These are phyloP conservation scores for Macrotyloma uniflorum DNA, from an alignment of 306 rosid species.

Conservation along the genomic window DNA sequence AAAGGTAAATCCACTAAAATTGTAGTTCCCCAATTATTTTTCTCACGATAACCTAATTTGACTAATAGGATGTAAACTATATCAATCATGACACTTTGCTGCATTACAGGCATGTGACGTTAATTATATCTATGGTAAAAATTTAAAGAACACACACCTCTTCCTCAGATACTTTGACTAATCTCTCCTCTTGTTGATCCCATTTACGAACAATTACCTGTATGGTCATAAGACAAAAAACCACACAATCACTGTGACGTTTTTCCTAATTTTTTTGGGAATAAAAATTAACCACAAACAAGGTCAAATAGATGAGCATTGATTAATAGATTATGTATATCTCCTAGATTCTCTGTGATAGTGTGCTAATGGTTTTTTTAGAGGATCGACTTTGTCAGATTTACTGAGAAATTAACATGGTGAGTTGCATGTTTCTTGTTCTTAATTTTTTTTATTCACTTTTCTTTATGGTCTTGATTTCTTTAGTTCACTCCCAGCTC, in stretches of 20 bases:
- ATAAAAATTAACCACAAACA: conserved; percentile 22
- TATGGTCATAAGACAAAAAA: conserved; percentile 32
- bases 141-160: conserved; percentile 59
- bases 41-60: conserved; percentile 5
- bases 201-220: conserved; percentile 84
- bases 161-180: conserved; percentile 68
- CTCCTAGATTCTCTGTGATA: neutral
- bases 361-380: neutral
- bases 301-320: neutral
- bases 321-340: neutral
- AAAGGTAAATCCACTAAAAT: conserved; percentile 4
- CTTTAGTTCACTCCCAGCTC: neutral
- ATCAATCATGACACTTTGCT: neutral
- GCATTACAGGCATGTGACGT: neutral
- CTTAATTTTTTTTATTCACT: neutral
- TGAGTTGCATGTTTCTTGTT: neutral
- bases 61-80: conserved; percentile 1
- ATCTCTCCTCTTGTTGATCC: conserved; percentile 71
- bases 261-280: neutral
- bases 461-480: neutral
- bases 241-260: conserved; percentile 14
- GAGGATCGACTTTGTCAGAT: neutral
- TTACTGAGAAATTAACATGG: neutral
- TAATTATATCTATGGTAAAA: neutral
- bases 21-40: conserved; percentile 23